Evolutionary conservation across 345 rosid genomes (phyloP), one percentile per base, ranked within the genome.

Genomic region (Heritiera fomes): DNA sequence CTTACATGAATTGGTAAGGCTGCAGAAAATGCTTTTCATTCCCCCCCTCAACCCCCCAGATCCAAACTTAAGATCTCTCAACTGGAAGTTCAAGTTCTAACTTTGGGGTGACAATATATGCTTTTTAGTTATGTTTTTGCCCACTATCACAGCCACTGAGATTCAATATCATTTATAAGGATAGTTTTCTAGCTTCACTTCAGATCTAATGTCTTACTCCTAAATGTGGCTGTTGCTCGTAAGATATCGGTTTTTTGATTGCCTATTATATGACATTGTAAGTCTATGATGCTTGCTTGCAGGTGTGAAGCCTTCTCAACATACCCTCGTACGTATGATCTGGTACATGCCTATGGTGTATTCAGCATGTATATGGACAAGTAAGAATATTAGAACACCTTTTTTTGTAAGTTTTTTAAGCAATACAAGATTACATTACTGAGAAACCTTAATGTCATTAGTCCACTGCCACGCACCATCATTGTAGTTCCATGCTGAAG

Each of bases 261-360:
- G 4, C 56, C 56, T 52, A 52, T 52, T 52, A 14, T 5, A 52
- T 14, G 56, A 13, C n/a, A 14, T 15, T 34, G 38, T 34, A 34
- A 34, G 38, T 34, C 38, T 1, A 34, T 34, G 38, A 34, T 34
- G 38, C 38, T 34, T 34, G 17, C 63, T 68, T 76, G 79, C 85
- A 89, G 91, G 89, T 86, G 90, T 30, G 88, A 85, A 83, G 91
- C 92, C 64, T 90, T 93, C 82, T 88, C 91, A 8, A 90, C 92
- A 8, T 89, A 90, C 49, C 95, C 91, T 58, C 87, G 90, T 64
- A 88, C 91, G 1, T 90, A 91, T 61, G 94, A 90, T 79, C 59
- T 91, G 79, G 82, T 90, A 30, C 93, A 88, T 76, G 91, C 95
- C 61, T 53, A 83, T 82, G 91, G 89, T 41, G 58, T 92, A 41